These are phyloP conservation scores for Cordyceps javanica DNA, from an alignment of 2,329 filamentous ascomycete species.

Conservation along the genomic window DNA sequence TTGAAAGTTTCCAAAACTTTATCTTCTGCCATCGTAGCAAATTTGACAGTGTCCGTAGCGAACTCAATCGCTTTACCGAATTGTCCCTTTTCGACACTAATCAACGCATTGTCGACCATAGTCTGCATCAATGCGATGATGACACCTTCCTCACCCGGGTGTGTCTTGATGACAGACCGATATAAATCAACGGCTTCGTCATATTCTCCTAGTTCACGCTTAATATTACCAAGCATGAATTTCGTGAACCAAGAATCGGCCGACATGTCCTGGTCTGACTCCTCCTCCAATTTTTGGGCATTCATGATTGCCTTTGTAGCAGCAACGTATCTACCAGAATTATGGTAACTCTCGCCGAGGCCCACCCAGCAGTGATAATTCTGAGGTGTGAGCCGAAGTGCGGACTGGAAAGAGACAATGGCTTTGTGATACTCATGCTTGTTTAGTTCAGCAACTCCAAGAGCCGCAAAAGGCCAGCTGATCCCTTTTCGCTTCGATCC, in stretches of 20 bases:
- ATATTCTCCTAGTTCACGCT: constrained; percentile 84
- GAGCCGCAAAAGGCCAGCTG: constrained; percentile 91
- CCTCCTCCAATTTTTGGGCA: constrained; percentile 68
- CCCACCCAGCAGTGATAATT: constrained; percentile 97
- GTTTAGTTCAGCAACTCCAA: constrained; percentile 91
- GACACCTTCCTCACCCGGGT: constrained; percentile 75
- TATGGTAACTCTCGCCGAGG: constrained; percentile 94
- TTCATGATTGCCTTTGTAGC: constrained; percentile 86
- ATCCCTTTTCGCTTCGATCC: constrained; percentile 89
- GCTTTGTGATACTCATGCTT: constrained; percentile 85
- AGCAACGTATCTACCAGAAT: constrained; percentile 88
- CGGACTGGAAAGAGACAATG: constrained; percentile 86
- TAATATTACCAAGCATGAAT: constrained; percentile 94
- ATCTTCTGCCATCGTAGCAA: constrained; percentile 56
- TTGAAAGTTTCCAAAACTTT: constrained; percentile 73
- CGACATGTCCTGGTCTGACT: constrained; percentile 40
- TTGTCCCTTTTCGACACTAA: constrained; percentile 71
- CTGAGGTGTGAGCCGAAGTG: constrained; percentile 72
- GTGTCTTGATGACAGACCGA: constrained; percentile 60
- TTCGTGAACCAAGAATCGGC: constrained; percentile 89
- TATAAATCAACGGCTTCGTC: constrained; percentile 78
- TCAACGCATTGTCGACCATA: constrained; percentile 72
- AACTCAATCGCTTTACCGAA: constrained; percentile 77
- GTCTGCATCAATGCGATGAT: constrained; percentile 84
- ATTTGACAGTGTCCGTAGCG: constrained; percentile 61